Percentiles rank a stretch among this genome's conserved stretches.
Evolutionary conservation across 176 grass and related monocot species (phyloP).

Genomic region (Ampelocalamus luodianensis): DNA sequence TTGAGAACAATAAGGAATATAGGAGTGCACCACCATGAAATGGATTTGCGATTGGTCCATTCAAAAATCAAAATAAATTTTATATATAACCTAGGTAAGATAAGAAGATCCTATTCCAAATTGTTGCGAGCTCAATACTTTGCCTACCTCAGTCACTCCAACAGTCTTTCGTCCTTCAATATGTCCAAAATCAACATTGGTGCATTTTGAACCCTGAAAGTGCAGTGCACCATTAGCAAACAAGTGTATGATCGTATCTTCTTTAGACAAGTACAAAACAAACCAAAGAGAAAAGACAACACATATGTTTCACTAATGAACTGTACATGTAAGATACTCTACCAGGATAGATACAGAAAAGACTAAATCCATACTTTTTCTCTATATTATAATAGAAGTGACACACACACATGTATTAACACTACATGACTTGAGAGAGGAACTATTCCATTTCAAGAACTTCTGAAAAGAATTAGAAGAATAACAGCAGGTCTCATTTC

Average conservation of each 20-base stretch:
- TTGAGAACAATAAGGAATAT: constrained; percentile 5
- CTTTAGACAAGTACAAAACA: constrained; percentile 10
- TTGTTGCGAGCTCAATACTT: neutral
- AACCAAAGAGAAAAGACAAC: neutral
- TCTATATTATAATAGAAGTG: neutral
- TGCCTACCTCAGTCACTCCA: constrained; percentile 71
- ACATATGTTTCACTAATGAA: constrained; percentile 12
- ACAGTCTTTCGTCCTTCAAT: constrained; percentile 63
- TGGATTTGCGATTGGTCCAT: neutral
- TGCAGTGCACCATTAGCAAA: constrained; percentile 35
- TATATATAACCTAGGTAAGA: constrained; percentile 19
- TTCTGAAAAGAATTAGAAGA: neutral
- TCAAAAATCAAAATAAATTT: constrained; percentile 24
- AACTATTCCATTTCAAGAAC: neutral
- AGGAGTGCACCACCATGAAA: constrained; percentile 13
- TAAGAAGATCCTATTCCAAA: constrained; percentile 10
- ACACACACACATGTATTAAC: neutral
- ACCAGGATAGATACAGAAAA: neutral
- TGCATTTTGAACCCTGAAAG: constrained; percentile 59
- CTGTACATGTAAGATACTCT: neutral
- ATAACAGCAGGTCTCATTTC: constrained; percentile 22
- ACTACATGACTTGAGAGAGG: neutral
- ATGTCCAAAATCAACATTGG: constrained; percentile 73
- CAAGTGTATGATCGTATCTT: constrained; percentile 12
- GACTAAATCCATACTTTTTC: neutral